Evolutionary conservation across 2,329 filamentous ascomycete species (phyloP), one percentile per base, ranked within the genome.

Genomic region (Penicillium italicum): DNA sequence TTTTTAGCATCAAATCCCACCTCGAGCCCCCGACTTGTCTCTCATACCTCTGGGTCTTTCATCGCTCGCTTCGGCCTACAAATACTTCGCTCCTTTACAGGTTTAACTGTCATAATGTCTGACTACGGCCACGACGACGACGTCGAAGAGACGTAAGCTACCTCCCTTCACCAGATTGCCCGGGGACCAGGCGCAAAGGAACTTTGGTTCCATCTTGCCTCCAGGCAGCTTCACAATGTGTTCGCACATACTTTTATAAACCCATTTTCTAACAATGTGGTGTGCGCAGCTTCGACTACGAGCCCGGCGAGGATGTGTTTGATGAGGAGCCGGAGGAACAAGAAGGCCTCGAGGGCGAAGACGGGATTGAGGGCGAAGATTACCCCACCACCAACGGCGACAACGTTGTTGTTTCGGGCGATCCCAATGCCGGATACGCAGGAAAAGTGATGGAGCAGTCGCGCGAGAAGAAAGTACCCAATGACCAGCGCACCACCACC

Each of bases 401-500:
- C 16, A 70, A 70, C 34, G 67, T 74, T 11, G 69, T 77, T 28
- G 73, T 75, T 45, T 74, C 74, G 3, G 82, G 81, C 30, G 84
- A 84, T 61, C 78, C 78, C 53, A 81, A 76, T 63, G 79, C 79
- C 38, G 70, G 71, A 47, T 70, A 71, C 49, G 65, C 66, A 20
- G 77, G 79, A 59, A 85, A 85, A 60, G 81, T 81, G 31, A 79
- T 85, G 70, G 76, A 82, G 62, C 79, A 79, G 63, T 69, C 82
- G 59, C 81, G 82, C 70, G 79, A 92, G 77, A 97, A 95, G 83
- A 95, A 91, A 78, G 93, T 99, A 47, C 84, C 91, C 54, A 89
- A 90, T 64, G 89, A 92, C 63, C 85, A 96, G 76, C 86, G 94
- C 67, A 89, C 85, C 24, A 99, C 94, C 9, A 99, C 94, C 28